Evolutionary conservation across 345 rosid genomes (phyloP).

Genomic region (Acer saccharum): DNA sequence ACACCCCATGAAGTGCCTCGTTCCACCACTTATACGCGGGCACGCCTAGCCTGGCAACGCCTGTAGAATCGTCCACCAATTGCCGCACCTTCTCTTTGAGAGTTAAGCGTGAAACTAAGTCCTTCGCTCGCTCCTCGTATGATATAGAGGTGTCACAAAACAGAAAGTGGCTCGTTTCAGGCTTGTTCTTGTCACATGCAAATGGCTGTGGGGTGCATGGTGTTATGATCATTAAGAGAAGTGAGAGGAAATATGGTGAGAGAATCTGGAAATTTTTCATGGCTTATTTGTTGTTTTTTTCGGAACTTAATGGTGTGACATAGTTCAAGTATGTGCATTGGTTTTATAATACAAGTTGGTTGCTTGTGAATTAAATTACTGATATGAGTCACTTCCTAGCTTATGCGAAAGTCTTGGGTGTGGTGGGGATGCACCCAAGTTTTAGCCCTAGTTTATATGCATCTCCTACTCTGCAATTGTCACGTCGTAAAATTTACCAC

Average conservation of each 20-base stretch:
- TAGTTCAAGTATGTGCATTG: not conserved
- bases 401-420: conserved; percentile 13
- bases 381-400: not conserved
- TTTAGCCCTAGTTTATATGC: too few species aligned
- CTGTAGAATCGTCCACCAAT: conserved; percentile 48
- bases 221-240: conserved; percentile 14
- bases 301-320: not conserved
- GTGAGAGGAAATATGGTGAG: conserved; percentile 18
- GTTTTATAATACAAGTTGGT: conserved; percentile 10
- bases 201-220: conserved; percentile 30
- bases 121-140: conserved; percentile 48
- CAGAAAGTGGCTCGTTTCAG: conserved; percentile 34
- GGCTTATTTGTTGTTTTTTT: conserved; percentile 7
- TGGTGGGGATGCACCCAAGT: too few species aligned
- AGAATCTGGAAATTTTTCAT: conserved; percentile 12
- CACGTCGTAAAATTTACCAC: too few species aligned
- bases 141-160: conserved; percentile 52
- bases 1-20: conserved; percentile 75
- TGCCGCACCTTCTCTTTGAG: conserved; percentile 63
- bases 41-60: conserved; percentile 55
- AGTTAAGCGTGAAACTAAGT: conserved; percentile 46
- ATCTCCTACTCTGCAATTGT: too few species aligned
- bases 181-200: conserved; percentile 42
- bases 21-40: conserved; percentile 76
- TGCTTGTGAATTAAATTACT: conserved; percentile 29